These are phyloP conservation scores for Violaceomyces palustris DNA, from an alignment of 1,284 basidiomycete genomes.

Conservation along the genomic window DNA sequence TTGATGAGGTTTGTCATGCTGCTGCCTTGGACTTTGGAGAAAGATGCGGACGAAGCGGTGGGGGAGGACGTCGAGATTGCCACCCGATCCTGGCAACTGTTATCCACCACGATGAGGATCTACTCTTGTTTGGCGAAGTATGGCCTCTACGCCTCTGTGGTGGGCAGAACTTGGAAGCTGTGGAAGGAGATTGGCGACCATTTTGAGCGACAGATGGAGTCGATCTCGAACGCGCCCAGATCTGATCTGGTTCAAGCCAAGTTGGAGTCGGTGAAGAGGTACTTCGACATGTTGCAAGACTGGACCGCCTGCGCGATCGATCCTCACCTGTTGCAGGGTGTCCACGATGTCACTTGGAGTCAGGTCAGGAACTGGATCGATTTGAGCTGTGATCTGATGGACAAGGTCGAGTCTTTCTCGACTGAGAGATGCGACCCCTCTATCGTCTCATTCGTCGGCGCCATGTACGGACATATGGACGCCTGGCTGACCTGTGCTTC, in stretches of 20 bases:
- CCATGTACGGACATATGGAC: background rate
- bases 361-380: conserved; percentile 69
- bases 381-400: no score
- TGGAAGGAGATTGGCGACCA: conserved; percentile 14
- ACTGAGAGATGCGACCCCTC: no score
- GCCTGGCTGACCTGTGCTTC: conserved; percentile 16
- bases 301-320: conserved; percentile 82
- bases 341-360: conserved; percentile 84
- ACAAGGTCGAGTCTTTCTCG: no score
- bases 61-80: conserved; percentile 57
- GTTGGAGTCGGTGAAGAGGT: conserved; percentile 11
- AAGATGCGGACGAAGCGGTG: conserved; percentile 7
- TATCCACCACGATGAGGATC: conserved; percentile 63
- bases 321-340: conserved; percentile 78
- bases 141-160: conserved; percentile 67
- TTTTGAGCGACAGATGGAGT: background rate
- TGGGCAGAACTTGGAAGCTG: conserved; percentile 52
- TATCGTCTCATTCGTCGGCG: background rate
- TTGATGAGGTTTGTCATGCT: conserved; percentile 71
- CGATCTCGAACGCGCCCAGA: background rate
- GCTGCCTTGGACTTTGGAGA: conserved; percentile 58
- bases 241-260: background rate
- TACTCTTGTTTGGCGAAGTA: conserved; percentile 69
- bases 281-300: conserved; percentile 59
- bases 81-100: conserved; percentile 57